Conservation (phyloP, 768 basidiomycete genomes). For the Lactifluus subvellereus region DNA sequence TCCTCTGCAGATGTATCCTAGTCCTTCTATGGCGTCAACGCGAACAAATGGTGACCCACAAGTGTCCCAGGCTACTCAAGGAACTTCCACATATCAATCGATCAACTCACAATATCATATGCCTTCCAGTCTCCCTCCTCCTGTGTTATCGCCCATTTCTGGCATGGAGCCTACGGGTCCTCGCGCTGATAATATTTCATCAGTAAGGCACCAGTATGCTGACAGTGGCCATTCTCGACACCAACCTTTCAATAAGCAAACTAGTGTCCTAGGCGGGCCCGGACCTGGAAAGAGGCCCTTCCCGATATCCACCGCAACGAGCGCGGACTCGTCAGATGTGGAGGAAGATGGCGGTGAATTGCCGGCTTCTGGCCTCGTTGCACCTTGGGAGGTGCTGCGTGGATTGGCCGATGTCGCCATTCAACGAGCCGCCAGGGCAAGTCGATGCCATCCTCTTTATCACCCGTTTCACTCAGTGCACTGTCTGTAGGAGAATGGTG, state of each 20-base stretch:
- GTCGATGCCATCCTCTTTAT: slow-evolving; percentile 20
- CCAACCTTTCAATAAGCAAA: slow-evolving; percentile 24
- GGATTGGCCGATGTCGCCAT: slow-evolving; percentile 78
- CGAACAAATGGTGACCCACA: slow-evolving; percentile 8
- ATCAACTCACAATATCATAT: slow-evolving; percentile 14
- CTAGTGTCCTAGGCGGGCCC: slow-evolving; percentile 27
- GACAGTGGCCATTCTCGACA: slow-evolving; percentile 35
- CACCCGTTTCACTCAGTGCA: neutral
- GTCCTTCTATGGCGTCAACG: slow-evolving; percentile 8
- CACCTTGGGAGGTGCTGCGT: slow-evolving; percentile 81
- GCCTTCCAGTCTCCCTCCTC: slow-evolving; percentile 11
- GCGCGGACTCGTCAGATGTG: slow-evolving; percentile 77
- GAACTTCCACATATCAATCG: slow-evolving; percentile 12
- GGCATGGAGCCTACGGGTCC: slow-evolving; percentile 21
- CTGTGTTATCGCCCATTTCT: slow-evolving; percentile 23
- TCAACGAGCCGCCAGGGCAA: slow-evolving; percentile 70
- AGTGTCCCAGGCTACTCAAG: slow-evolving; percentile 7
- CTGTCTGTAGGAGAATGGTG: slow-evolving; percentile 62
- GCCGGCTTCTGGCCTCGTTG: slow-evolving; percentile 74
- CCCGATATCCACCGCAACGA: slow-evolving; percentile 61
- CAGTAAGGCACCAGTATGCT: slow-evolving; percentile 50
- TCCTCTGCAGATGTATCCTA: slow-evolving; percentile 17
- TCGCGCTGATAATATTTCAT: slow-evolving; percentile 43
- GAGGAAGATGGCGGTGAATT: slow-evolving; percentile 82
- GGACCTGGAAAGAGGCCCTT: slow-evolving; percentile 52